Conservation (phyloP, 2,329 filamentous ascomycete genomes). For the Pezicula neosporulosa region DNA sequence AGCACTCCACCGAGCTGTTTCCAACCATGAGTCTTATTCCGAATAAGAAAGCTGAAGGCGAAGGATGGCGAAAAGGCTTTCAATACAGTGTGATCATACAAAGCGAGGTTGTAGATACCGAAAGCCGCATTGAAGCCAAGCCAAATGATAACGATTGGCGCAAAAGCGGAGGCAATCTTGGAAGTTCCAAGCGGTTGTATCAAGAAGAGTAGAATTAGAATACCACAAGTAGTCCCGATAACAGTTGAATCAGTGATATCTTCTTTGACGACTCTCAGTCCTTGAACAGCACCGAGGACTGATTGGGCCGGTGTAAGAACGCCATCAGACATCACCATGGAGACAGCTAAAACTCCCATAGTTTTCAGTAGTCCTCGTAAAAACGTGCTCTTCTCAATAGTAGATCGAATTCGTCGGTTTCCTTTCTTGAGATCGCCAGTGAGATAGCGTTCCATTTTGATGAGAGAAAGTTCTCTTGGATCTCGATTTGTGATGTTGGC, state of each 20-base stretch:
- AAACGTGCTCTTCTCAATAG: slow-evolving; percentile 52
- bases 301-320: slow-evolving; percentile 67
- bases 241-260: slow-evolving; percentile 53
- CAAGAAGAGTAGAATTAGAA: slow-evolving; percentile 58
- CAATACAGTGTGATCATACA: slow-evolving; percentile 48
- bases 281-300: slow-evolving; percentile 65
- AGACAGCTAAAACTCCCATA: slow-evolving; percentile 61
- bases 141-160: slow-evolving; percentile 66
- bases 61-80: slow-evolving; percentile 54
- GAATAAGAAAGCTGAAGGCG: slow-evolving; percentile 56
- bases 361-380: slow-evolving; percentile 55
- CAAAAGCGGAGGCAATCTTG: slow-evolving; percentile 56
- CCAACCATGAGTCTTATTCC: slow-evolving; percentile 58
- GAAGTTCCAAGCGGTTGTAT: slow-evolving; percentile 63
- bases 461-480: slow-evolving; percentile 48
- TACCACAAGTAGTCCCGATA: slow-evolving; percentile 60
- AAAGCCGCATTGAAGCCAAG: slow-evolving; percentile 58
- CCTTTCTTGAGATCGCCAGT: slow-evolving; percentile 51
- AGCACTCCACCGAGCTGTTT: slow-evolving; percentile 64
- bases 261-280: slow-evolving; percentile 53
- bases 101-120: slow-evolving; percentile 58
- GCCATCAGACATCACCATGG: slow-evolving; percentile 62
- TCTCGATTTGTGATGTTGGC: slow-evolving; percentile 58
- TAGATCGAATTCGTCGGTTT: slow-evolving; percentile 48
- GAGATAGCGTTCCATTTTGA: slow-evolving; percentile 55